Base-by-base conservation (phyloP, 352 stramenopile species). In the Phytophthora vignae region DNA sequence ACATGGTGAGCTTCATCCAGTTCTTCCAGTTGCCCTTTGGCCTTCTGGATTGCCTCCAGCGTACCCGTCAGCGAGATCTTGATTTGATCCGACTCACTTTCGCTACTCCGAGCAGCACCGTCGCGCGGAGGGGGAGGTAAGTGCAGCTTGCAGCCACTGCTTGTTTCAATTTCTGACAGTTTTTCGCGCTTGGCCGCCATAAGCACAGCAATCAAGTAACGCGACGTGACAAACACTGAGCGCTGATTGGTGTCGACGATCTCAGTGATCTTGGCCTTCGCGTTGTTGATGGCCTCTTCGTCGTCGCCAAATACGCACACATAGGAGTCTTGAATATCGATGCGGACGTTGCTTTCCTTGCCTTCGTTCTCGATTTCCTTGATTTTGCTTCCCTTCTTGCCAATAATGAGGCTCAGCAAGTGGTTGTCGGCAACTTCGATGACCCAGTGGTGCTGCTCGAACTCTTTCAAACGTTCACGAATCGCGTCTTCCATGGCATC, bases 321-420 rank as follows among this genome's bases (percentile, higher is more conserved):
- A 22, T 84, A 79, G 15, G 68, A 70, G 57, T 82, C 81, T 44
- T 92, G 78, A 55, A 93, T 93, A 69, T 95, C 85, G 46, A 93
- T 83, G 38, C 80, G 82, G 22, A 91, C 76, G 17, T 82, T 76
- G 52, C 60, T 73, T 11, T 81, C 79, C 46, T 83, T 80, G 54
- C 79, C 78, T 60, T 84, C 81, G 2, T 70, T 73, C 49, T 94
- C 88, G 36, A 95, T 85, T 55, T 90, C 67, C 64, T 93, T 92
- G 72, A 95, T 95, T 60, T 86, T 91, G 55, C 71, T 72, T 9
- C 88, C 88, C 60, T 93, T 95, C 71, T 93, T 93, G 60, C 88
- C 88, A 55, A 95, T 93, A 48, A 95, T 92, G 22, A 93, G 72
- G 56, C 88, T 95, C 48, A 95, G 66, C 29, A 90, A 38, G 52